A percentile compares a stretch with the other conserved stretches of the same genome.
Evolutionary conservation across 1,284 basidiomycete genomes (phyloP).

Genomic region (Cutaneotrichosporon sp.): DNA sequence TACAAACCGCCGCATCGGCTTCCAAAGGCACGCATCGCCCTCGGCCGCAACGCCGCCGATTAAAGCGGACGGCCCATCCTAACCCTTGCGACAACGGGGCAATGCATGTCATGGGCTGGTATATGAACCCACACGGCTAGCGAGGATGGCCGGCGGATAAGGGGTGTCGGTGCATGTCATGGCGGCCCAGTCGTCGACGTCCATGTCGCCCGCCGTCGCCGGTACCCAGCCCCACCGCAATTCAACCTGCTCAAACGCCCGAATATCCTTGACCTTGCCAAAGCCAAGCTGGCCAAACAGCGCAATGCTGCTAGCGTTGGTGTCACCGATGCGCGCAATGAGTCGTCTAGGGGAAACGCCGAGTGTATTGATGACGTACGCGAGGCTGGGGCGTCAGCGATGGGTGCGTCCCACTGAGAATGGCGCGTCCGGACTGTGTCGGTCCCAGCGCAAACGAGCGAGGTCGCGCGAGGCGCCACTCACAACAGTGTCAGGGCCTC

Average conservation of each 20-base stretch:
- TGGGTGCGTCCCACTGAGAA: no score
- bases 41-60: no score
- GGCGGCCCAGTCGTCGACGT: no score
- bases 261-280: slow-evolving; percentile 57
- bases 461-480: no score
- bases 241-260: slow-evolving; percentile 70
- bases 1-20: no score
- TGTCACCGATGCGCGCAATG: slow-evolving; percentile 56
- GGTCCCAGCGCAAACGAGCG: no score
- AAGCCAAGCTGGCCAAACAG: slow-evolving; percentile 70
- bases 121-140: no score
- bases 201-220: no score
- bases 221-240: slow-evolving; percentile 50
- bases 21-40: not conserved
- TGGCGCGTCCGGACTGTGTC: no score
- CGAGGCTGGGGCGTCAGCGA: slow-evolving; percentile 40
- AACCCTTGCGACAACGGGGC: not conserved
- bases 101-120: no score
- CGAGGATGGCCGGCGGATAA: no score
- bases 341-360: slow-evolving; percentile 41
- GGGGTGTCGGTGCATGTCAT: no score
- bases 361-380: slow-evolving; percentile 32
- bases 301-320: slow-evolving; percentile 55
- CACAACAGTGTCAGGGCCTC: slow-evolving; percentile 62
- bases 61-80: not conserved